Evolutionary conservation across 768 basidiomycete species (phyloP).

Genomic region (Mycena rebaudengoi): DNA sequence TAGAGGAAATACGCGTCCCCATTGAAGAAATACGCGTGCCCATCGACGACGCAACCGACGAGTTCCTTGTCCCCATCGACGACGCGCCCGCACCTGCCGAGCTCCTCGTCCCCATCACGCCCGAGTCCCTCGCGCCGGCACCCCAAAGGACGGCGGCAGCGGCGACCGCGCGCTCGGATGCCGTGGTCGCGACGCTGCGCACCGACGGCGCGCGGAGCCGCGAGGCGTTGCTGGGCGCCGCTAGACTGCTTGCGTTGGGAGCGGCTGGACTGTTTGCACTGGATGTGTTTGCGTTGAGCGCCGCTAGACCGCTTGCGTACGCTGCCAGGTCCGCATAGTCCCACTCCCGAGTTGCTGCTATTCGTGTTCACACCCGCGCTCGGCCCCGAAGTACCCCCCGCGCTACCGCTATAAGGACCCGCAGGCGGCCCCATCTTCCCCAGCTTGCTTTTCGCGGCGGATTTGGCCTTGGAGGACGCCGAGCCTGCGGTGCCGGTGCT

Average conservation of each 20-base stretch:
- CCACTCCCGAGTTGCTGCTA: too few relatives aligned
- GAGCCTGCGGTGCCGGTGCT: too few relatives aligned
- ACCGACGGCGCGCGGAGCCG: constrained; percentile 21
- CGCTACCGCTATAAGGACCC: too few relatives aligned
- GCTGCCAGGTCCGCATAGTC: too few relatives aligned
- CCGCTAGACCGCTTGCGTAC: too few relatives aligned
- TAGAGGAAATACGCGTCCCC: constrained; percentile 43
- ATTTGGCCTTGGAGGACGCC: too few relatives aligned
- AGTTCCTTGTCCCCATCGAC: constrained; percentile 53
- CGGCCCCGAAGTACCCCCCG: too few relatives aligned
- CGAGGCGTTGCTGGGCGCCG: too few relatives aligned
- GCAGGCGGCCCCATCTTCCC: constrained; percentile 14
- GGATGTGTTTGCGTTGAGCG: too few relatives aligned
- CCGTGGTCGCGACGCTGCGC: constrained; percentile 22
- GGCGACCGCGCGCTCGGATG: constrained; percentile 22
- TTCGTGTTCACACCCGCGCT: constrained; percentile 16
- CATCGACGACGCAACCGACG: constrained; percentile 36
- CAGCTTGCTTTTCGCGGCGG: constrained; percentile 4
- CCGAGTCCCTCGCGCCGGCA: too few relatives aligned
- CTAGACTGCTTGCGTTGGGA: too few relatives aligned
- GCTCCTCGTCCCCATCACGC: constrained; percentile 31
- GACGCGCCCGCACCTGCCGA: constrained; percentile 43
- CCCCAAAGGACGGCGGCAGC: constrained; percentile 21
- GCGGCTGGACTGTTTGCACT: too few relatives aligned
- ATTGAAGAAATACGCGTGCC: constrained; percentile 37